A percentile compares a stretch with the other conserved stretches of the same genome.
Evolutionary conservation across 176 grass and related monocot species (phyloP).

Genomic region (Ensete glaucum): DNA sequence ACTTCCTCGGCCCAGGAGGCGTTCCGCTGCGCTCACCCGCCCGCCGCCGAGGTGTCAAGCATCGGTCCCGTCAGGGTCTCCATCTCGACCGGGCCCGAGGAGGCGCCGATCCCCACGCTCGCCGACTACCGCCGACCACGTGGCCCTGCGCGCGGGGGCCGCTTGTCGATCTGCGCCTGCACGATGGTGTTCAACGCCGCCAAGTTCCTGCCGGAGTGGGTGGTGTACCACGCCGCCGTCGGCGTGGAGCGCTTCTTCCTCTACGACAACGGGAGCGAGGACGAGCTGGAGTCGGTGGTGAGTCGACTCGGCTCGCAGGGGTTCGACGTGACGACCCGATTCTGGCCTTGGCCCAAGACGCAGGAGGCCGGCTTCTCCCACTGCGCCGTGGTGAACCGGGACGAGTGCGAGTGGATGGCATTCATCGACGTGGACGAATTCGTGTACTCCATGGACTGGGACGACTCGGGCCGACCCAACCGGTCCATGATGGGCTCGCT

Average conservation of each 20-base stretch:
- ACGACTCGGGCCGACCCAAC: neutral
- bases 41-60: conserved; percentile 5
- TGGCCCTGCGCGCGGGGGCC: neutral
- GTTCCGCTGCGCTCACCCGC: conserved; percentile 51
- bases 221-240: neutral
- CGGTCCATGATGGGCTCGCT: conserved; percentile 38
- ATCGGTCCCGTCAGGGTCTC: conserved; percentile 11
- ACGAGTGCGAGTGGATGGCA: conserved; percentile 46
- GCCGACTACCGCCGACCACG: conserved; percentile 28
- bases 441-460: conserved; percentile 35
- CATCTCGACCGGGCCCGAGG: conserved; percentile 15
- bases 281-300: conserved; percentile 28
- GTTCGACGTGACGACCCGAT: conserved; percentile 14
- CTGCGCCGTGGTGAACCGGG: conserved; percentile 25
- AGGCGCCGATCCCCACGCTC: conserved; percentile 36
- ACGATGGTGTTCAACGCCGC: conserved; percentile 44
- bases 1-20: conserved; percentile 55
- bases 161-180: conserved; percentile 32
- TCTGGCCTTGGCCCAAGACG: conserved; percentile 70
- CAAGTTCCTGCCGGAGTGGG: conserved; percentile 8
- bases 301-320: conserved; percentile 15
- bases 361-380: conserved; percentile 68
- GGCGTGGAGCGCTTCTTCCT: conserved; percentile 8
- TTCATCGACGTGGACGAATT: conserved; percentile 86
- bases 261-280: conserved; percentile 27